Evolutionary conservation across 139 green algal species (phyloP).

Genomic region (Chlamydomonas sp.): DNA sequence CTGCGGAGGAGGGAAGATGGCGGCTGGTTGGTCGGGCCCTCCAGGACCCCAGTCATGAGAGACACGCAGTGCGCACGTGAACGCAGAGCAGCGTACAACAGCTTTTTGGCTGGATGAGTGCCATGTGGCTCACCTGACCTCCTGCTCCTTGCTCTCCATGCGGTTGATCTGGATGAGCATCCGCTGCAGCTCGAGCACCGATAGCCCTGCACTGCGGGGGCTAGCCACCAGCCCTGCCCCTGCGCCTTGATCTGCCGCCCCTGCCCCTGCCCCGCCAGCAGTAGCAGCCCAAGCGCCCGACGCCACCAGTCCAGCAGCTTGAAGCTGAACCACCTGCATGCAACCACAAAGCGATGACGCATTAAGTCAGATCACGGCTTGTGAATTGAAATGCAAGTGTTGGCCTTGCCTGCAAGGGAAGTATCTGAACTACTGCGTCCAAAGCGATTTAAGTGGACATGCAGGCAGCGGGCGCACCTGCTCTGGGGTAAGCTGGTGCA

Average conservation of each 20-base stretch:
- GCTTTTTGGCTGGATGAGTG: background rate
- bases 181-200: conserved; percentile 41
- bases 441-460: background rate
- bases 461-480: too few species aligned
- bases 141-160: conserved; percentile 46
- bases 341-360: background rate
- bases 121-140: conserved; percentile 21
- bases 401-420: background rate
- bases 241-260: background rate
- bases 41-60: too few species aligned
- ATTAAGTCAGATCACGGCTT: background rate
- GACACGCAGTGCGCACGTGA: background rate
- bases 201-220: conserved; percentile 11
- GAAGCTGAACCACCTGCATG: background rate
- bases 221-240: background rate
- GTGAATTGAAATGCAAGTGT: too few species aligned
- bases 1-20: background rate
- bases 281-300: background rate
- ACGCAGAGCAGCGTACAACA: background rate
- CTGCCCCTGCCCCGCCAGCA: background rate
- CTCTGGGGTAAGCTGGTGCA: too few species aligned
- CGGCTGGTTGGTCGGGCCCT: background rate
- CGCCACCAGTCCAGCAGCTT: background rate
- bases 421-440: background rate
- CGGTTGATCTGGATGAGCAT: conserved; percentile 37